Evolutionary conservation across 306 rosid species (phyloP), one percentile per base, ranked within the genome.

Genomic region (Cyclanthera cordifolia): DNA sequence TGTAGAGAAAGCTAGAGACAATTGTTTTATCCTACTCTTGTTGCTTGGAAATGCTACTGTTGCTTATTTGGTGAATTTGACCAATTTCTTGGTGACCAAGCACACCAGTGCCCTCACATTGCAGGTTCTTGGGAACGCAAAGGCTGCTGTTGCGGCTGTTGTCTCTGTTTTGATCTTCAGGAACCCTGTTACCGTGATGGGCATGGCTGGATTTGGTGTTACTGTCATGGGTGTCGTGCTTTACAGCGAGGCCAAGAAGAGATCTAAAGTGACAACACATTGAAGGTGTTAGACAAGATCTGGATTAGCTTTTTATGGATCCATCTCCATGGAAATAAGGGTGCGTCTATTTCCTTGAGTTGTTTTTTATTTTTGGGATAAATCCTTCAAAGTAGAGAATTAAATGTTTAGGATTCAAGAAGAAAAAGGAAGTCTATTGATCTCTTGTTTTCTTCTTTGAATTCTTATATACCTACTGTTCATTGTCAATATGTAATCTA

Each of bases 41-140:
- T 64, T 87, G 70, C 15, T 80, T 48, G 94, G 88, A 69, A 85
- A 87, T 74, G 94, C 88, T 1, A 87, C 94, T 2, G 88, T 87
- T 6, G 90, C 94, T 25, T 87, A 87, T 79, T 66, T 87, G 81
- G 90, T 87, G 54, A 87, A 87, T 9, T 48, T 84, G 59, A 85
- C 90, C 19, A 87, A 85, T 70, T 87, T 87, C 45, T 45, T 87
- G 72, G 90, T 85, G 2, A 87, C 90, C 9, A 87, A 87, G 21
- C 89, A 87, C 61, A 87, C 94, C 0, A 87, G 94, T 30, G 90
- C 90, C 0, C 70, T 87, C 81, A 87, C 94, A 3, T 67, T 87
- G 67, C 94, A 81, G 69, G 94, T 85, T 2, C 56, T 85, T 67
- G 94, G 94, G n/a, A 87, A 87, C 72, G 94, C 94, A 0, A 87